Base-by-base conservation (phyloP, 257 asterid species). In the Solanum ossicruentum region DNA sequence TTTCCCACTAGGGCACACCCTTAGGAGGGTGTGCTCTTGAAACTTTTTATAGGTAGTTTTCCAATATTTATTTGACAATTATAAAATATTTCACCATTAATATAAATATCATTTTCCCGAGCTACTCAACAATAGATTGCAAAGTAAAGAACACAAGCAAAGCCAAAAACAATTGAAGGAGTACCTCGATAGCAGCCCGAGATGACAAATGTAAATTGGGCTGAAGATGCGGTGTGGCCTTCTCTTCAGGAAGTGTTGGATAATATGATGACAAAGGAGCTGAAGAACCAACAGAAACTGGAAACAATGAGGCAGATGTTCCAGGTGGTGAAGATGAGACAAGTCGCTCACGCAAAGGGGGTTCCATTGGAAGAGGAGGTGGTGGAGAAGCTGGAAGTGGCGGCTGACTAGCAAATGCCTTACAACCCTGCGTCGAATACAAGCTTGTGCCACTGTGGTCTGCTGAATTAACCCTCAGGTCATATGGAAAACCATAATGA, bases 341-440 rank as follows among this genome's bases (percentile, higher is more conserved):
- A 67, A 83, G 86, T 7, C 84, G 83, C 83, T 91, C 92, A 51
- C 63, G 89, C 85, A 86, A 89, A 7, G 91, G 91, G 10, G 89
- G 91, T 84, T 92, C 97, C 66, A 45, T 82, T 1, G 95, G 95
- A 77, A 90, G 91, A 6, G 97, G 93, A 12, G 96, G 97, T 21
- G 97, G 94, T 12, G 98, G 99, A 4, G 97, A 91, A 32, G 89
- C 72, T 58, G 95, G 98, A 57, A 94, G 97, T 23, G 99, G 97
- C 71, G 95, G 97, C 87, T 88, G 97, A 39, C 86, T 88, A 85
- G 65, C 85, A 45, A 86, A 87, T 86, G 87, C 86, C 77, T 52
- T 86, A 43, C 72, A 43, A 23, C 73, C 87, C 83, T 66, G 91
- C 58, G 52, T 9, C 23, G 73, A 67, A 63, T 63, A 84, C 85